Conservation (phyloP, 306 rosid species). For the Medicago truncatula region DNA sequence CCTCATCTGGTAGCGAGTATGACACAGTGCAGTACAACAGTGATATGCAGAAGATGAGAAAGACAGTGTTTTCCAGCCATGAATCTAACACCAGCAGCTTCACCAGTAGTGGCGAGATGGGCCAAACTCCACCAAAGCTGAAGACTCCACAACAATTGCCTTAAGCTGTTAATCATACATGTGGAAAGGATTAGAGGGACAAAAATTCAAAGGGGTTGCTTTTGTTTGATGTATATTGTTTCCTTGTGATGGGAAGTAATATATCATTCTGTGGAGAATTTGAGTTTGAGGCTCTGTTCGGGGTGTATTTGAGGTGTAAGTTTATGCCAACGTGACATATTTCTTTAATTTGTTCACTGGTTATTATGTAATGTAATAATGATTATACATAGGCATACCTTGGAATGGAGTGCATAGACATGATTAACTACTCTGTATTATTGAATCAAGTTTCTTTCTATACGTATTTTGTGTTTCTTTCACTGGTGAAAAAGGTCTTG, state of each 20-base stretch:
- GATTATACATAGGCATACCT: neutral
- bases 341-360: conserved; percentile 9
- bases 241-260: conserved; percentile 11
- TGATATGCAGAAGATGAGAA: conserved; percentile 66
- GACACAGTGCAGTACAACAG: conserved; percentile 62
- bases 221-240: conserved; percentile 6
- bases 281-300: conserved; percentile 2
- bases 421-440: neutral
- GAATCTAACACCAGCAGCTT: conserved; percentile 58
- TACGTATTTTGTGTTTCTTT: neutral
- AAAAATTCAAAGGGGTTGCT: neutral
- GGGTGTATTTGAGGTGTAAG: neutral
- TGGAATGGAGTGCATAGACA: neutral
- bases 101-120: conserved; percentile 61
- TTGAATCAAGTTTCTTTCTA: neutral
- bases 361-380: neutral
- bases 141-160: neutral
- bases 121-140: neutral
- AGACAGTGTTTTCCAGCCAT: conserved; percentile 59
- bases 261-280: neutral
- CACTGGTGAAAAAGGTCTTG: neutral
- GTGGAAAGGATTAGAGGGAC: neutral
- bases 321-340: neutral
- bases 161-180: conserved; percentile 19
- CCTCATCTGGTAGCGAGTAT: conserved; percentile 56